Conservation (phyloP, 768 basidiomycete genomes). For the Paxillus ammoniavirescens region DNA sequence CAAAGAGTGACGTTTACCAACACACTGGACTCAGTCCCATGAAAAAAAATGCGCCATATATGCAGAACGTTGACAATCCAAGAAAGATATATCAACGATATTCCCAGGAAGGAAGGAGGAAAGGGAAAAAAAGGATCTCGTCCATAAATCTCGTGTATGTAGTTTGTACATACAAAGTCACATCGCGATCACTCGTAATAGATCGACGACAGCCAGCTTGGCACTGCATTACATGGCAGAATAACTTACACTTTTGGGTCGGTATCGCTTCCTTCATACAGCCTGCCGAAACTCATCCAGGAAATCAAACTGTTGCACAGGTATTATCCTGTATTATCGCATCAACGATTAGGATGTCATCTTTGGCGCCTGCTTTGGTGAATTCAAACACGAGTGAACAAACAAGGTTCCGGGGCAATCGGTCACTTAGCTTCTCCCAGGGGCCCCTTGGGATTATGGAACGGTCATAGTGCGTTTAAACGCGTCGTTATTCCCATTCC, state of each 20-base stretch:
- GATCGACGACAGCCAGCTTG: constrained; percentile 15
- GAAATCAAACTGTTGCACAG: neutral
- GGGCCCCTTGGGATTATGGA: constrained; percentile 7
- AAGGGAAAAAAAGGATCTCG: constrained; percentile 2
- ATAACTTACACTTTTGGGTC: neutral
- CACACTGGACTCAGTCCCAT: no score
- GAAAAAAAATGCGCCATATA: no score
- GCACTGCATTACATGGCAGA: neutral
- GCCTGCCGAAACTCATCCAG: no score
- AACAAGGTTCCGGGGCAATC: constrained; percentile 30
- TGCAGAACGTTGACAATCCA: neutral
- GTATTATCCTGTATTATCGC: constrained; percentile 5
- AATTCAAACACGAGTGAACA: neutral
- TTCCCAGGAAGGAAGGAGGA: neutral
- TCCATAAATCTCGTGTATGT: neutral
- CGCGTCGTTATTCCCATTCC: constrained; percentile 16
- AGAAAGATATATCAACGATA: neutral
- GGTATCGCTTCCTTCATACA: neutral
- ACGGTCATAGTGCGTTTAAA: constrained; percentile 21
- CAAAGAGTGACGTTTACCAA: no score
- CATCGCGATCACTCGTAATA: neutral
- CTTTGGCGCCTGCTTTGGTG: neutral
- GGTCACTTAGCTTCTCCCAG: constrained; percentile 22
- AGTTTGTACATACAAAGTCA: neutral
- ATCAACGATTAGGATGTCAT: constrained; percentile 1